phyloP scores from a whole-genome alignment of 2,329 filamentous ascomycete species.

The Paraphoma chrysanthemicola region DNA sequence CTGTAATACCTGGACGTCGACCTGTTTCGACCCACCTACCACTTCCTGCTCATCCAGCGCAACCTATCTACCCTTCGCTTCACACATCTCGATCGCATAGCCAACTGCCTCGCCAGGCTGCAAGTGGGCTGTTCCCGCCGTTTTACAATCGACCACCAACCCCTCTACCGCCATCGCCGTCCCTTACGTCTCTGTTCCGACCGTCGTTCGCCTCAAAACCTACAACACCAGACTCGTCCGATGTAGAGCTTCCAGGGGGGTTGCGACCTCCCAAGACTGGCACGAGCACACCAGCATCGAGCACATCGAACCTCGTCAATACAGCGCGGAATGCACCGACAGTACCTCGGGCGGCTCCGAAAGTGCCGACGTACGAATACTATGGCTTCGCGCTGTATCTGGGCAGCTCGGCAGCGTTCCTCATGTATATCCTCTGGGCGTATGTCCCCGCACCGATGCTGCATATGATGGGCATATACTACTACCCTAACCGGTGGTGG shows the following conservation, averaged over 20 bases:
- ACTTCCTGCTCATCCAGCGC: too few species aligned
- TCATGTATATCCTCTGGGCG: conserved; percentile 78
- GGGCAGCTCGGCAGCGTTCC: conserved; percentile 81
- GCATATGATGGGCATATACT: conserved; percentile 90
- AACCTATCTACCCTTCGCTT: conserved; percentile 24
- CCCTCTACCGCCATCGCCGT: conserved; percentile 89
- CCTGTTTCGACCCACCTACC: conserved; percentile 12
- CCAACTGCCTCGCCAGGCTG: conserved; percentile 49
- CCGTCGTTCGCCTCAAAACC: conserved; percentile 77
- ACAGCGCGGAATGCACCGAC: conserved; percentile 66
- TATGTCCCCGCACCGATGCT: conserved; percentile 92
- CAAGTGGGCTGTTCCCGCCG: conserved; percentile 69
- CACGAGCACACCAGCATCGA: conserved; percentile 44
- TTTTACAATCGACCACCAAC: conserved; percentile 98
- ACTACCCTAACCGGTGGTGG: conserved; percentile 99
- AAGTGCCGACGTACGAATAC: conserved; percentile 99
- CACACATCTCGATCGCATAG: conserved; percentile 55
- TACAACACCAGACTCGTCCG: conserved; percentile 89
- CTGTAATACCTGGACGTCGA: conserved; percentile 22
- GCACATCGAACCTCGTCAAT: conserved; percentile 65
- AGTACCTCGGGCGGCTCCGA: conserved; percentile 84
- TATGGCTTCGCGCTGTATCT: conserved; percentile 98
- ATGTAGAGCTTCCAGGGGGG: conserved; percentile 67
- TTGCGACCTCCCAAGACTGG: conserved; percentile 18
- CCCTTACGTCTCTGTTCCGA: conserved; percentile 87